Conservation (phyloP, 108 stramenopile genomes). For the Nitzschia sp. region DNA sequence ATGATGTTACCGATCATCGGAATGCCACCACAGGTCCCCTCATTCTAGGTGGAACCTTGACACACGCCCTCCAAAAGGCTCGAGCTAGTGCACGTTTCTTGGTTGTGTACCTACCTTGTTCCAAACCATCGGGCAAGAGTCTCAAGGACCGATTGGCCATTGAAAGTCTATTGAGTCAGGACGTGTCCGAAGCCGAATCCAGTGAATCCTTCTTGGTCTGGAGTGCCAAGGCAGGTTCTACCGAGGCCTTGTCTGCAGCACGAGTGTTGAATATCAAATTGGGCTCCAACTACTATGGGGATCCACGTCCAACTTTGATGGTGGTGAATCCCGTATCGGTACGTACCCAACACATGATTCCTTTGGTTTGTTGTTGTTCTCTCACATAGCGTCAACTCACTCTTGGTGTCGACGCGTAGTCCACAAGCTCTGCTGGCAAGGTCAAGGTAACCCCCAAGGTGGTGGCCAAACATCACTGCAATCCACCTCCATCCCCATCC, state of each 20-base stretch:
- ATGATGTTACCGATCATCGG: conserved; percentile 30
- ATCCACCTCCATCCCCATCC: conserved; percentile 62
- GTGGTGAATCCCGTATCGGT: conserved; percentile 59
- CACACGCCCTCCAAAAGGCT: conserved; percentile 53
- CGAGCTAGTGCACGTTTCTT: conserved; percentile 65
- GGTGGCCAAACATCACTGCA: conserved; percentile 78
- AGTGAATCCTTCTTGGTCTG: conserved; percentile 66
- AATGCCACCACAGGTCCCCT: conserved; percentile 1
- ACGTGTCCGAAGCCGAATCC: conserved; percentile 42
- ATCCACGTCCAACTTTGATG: conserved; percentile 51
- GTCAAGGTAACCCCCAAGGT: conserved; percentile 23
- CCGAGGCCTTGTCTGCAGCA: conserved; percentile 51
- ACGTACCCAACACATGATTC: not conserved
- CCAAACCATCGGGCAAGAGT: conserved; percentile 29
- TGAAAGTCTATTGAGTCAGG: conserved; percentile 49
- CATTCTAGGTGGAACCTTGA: conserved; percentile 45
- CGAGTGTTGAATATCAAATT: conserved; percentile 63
- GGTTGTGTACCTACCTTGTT: conserved; percentile 66
- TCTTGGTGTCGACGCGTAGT: too few relatives aligned
- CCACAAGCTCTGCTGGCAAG: not conserved
- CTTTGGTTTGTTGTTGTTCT: not conserved
- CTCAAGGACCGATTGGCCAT: conserved; percentile 37
- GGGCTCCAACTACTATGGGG: conserved; percentile 24
- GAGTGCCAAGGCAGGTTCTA: conserved; percentile 56
- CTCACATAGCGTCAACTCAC: too few relatives aligned